Percentiles rank a stretch among this genome's conserved stretches.
Conservation (phyloP, 164 flowering plant species). For the Annona squamosa region DNA sequence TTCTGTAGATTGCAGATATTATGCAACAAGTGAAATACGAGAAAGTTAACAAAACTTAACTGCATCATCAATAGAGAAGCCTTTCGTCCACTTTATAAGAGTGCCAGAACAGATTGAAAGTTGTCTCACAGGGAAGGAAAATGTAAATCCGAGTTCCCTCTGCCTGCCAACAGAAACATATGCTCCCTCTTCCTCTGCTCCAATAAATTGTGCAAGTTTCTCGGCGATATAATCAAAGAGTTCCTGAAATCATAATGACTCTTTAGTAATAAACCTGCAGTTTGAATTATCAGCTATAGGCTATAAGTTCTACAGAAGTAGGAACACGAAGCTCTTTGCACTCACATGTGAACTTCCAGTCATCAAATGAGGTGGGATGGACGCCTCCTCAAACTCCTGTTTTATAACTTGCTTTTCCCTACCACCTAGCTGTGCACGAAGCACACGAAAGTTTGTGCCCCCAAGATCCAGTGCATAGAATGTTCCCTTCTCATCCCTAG, state of each 20-base stretch:
- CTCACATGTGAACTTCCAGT: conserved; percentile 69
- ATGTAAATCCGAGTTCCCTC: conserved; percentile 94
- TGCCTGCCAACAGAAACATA: conserved; percentile 57
- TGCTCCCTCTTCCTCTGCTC: conserved; percentile 57
- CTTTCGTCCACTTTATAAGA: conserved; percentile 91
- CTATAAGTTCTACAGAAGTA: background rate
- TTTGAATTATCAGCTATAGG: background rate
- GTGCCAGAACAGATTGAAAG: conserved; percentile 67
- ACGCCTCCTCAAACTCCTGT: conserved; percentile 79
- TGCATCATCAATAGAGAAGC: conserved; percentile 76
- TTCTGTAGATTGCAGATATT: background rate
- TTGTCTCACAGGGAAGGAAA: conserved; percentile 93
- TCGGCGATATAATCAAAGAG: conserved; percentile 78
- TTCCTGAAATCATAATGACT: conserved; percentile 37
- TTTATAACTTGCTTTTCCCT: conserved; percentile 46
- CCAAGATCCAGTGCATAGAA: conserved; percentile 97
- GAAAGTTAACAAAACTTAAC: conserved; percentile 27
- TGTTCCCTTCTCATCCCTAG: conserved; percentile 77
- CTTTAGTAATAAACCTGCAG: background rate
- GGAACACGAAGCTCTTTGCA: conserved; percentile 3
- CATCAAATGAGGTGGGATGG: conserved; percentile 93
- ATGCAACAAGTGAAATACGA: background rate
- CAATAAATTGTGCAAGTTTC: conserved; percentile 77
- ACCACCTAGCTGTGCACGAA: conserved; percentile 84
- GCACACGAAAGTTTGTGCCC: conserved; percentile 93